Percentiles rank a stretch among this genome's conserved stretches.
These are phyloP conservation scores for Pseudogymnoascus verrucosus DNA, from an alignment of 2,329 filamentous ascomycete genomes.

Conservation along the genomic window DNA sequence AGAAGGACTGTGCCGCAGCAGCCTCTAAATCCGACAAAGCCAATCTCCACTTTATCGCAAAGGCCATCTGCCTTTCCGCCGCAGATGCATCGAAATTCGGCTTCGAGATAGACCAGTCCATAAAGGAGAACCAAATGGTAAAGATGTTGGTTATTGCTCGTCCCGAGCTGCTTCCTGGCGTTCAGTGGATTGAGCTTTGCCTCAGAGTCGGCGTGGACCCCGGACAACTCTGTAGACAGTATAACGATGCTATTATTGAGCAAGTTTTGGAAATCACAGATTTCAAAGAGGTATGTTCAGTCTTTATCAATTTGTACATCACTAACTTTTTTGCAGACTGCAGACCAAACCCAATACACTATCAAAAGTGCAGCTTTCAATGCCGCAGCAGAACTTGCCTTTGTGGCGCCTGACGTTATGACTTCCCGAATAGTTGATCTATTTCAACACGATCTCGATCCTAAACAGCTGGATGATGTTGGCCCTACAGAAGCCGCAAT, in stretches of 20 bases:
- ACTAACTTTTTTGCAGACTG: slow-evolving; percentile 17
- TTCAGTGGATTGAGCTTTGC: slow-evolving; percentile 85
- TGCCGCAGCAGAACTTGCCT: slow-evolving; percentile 83
- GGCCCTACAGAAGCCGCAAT: slow-evolving; percentile 89
- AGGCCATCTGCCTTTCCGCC: slow-evolving; percentile 53
- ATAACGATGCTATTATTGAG: slow-evolving; percentile 56
- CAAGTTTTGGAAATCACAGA: slow-evolving; percentile 51
- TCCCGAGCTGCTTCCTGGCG: slow-evolving; percentile 65
- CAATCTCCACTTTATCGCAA: slow-evolving; percentile 54
- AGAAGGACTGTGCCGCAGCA: slow-evolving; percentile 68
- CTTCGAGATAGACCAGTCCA: slow-evolving; percentile 36
- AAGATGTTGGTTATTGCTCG: slow-evolving; percentile 71
- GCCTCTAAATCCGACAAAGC: slow-evolving; percentile 56
- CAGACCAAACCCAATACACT: slow-evolving; percentile 28
- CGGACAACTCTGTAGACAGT: slow-evolving; percentile 61
- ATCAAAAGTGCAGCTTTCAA: slow-evolving; percentile 68
- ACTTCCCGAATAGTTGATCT: slow-evolving; percentile 68
- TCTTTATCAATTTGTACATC: slow-evolving; percentile 16
- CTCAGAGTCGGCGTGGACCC: slow-evolving; percentile 76
- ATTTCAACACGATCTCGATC: slow-evolving; percentile 65
- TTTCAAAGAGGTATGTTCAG: slow-evolving; percentile 29
- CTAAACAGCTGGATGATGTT: slow-evolving; percentile 59
- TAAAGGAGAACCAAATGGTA: slow-evolving; percentile 63
- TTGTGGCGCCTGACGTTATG: slow-evolving; percentile 80
- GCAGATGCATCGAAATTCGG: slow-evolving; percentile 41